phyloP scores from a whole-genome alignment of 768 basidiomycete genomes.

The Russula dissimulans region DNA sequence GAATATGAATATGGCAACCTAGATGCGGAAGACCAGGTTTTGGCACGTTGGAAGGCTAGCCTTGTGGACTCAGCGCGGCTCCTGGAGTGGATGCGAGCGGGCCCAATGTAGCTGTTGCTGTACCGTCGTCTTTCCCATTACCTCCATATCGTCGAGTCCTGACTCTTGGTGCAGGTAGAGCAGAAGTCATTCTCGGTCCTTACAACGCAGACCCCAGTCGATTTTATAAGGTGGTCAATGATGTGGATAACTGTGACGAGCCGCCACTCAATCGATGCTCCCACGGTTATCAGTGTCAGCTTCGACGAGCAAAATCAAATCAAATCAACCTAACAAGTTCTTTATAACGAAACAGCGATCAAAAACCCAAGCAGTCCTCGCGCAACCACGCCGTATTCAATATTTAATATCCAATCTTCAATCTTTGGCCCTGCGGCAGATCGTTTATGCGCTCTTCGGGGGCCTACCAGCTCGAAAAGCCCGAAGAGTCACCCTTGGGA shows the following conservation, averaged over 20 bases:
- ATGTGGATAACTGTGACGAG: too few relatives aligned
- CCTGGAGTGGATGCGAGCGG: conserved; percentile 32
- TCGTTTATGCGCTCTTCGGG: too few relatives aligned
- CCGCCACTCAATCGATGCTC: conserved; percentile 54
- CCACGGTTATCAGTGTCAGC: conserved; percentile 34
- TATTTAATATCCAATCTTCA: background rate
- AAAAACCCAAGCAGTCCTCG: background rate
- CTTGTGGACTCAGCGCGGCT: conserved; percentile 63
- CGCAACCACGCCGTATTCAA: background rate
- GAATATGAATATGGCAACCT: conserved; percentile 62
- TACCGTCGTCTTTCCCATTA: conserved; percentile 1
- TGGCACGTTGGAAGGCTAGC: conserved; percentile 93
- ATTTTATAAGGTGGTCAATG: too few relatives aligned
- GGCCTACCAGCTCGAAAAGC: too few relatives aligned
- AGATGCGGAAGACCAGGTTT: conserved; percentile 85
- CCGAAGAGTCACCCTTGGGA: conserved; percentile 7
- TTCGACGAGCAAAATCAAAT: background rate
- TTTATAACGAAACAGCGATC: background rate
- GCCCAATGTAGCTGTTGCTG: conserved; percentile 48
- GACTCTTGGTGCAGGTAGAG: too few relatives aligned
- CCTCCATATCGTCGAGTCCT: background rate
- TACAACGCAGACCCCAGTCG: too few relatives aligned
- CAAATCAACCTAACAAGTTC: conserved; percentile 3
- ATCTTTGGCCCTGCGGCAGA: too few relatives aligned
- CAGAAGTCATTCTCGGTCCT: too few relatives aligned